Conservation (phyloP, 2,329 filamentous ascomycete genomes). For the Blastomyces emzantsi region DNA sequence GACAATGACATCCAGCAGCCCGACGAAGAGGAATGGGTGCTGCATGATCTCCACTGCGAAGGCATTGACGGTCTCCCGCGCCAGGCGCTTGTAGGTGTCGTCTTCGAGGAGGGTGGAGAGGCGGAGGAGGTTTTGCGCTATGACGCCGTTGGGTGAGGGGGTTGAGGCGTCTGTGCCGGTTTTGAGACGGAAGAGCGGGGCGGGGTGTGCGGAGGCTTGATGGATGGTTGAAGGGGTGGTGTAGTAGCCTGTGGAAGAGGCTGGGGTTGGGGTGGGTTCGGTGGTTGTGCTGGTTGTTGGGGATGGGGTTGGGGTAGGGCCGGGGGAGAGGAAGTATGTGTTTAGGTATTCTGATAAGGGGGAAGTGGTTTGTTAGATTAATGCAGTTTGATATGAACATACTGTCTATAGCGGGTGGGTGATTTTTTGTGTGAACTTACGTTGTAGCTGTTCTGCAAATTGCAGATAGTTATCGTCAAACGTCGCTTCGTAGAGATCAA, state of each 20-base stretch:
- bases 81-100: constrained; percentile 53
- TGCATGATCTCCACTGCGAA: constrained; percentile 90
- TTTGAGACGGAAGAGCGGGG: constrained; percentile 70
- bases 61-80: constrained; percentile 65
- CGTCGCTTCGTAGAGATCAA: constrained; percentile 77
- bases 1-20: constrained; percentile 67
- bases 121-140: constrained; percentile 79
- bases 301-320: constrained; percentile 19
- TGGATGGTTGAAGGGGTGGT: constrained; percentile 41
- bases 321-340: constrained; percentile 63
- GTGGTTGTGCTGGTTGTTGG: constrained; percentile 8
- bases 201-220: constrained; percentile 49
- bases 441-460: constrained; percentile 75
- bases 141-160: constrained; percentile 80
- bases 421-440: constrained; percentile 35
- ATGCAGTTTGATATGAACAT: neutral
- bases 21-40: constrained; percentile 85
- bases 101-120: constrained; percentile 62
- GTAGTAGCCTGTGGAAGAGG: constrained; percentile 34
- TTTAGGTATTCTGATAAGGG: constrained; percentile 56
- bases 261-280: constrained; percentile 20
- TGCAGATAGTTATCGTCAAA: constrained; percentile 65
- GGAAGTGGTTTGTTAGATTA: constrained; percentile 15
- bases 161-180: constrained; percentile 91
- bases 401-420: neutral